Conservation (phyloP, 768 basidiomycete genomes). For the Rhodotorula babjevae region DNA sequence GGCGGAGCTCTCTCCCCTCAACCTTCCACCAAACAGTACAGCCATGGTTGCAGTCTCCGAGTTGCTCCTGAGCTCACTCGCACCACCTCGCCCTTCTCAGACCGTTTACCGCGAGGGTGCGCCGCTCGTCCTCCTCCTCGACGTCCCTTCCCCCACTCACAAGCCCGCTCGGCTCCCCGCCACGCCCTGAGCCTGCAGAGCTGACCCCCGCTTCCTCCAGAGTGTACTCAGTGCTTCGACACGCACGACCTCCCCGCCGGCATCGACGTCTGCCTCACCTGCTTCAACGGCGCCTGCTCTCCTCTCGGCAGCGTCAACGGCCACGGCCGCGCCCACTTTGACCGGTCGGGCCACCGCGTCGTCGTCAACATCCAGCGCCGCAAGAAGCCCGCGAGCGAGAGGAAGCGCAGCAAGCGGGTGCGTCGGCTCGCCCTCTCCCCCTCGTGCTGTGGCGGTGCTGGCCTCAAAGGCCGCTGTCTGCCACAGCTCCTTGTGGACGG, state of each 20-base stretch:
- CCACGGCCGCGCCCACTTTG: conserved; percentile 69
- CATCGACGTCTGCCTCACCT: conserved; percentile 80
- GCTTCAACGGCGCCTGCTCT: conserved; percentile 91
- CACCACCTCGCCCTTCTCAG: conserved; percentile 16
- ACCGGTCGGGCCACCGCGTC: conserved; percentile 68
- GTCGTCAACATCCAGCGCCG: conserved; percentile 75
- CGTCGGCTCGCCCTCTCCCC: conserved; percentile 45
- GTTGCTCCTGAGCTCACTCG: background rate
- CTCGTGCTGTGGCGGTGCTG: background rate
- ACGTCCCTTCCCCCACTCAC: background rate
- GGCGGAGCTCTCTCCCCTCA: background rate
- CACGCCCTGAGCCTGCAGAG: background rate
- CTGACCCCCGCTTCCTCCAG: conserved; percentile 49
- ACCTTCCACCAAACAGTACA: background rate
- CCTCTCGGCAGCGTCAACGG: conserved; percentile 50
- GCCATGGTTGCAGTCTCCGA: background rate
- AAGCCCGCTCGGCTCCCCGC: background rate
- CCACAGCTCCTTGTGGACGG: too few species aligned
- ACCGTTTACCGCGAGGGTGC: conserved; percentile 31
- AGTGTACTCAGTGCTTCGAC: conserved; percentile 97
- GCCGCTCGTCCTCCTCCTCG: background rate
- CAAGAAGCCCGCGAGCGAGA: conserved; percentile 55
- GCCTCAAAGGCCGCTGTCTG: too few species aligned
- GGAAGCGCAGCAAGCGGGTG: conserved; percentile 55
- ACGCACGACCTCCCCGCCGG: conserved; percentile 70